A percentile compares a stretch with the other conserved stretches of the same genome.
Evolutionary conservation across 169 alveolate species (phyloP).

Genomic region (Plasmodium knowlesi): DNA sequence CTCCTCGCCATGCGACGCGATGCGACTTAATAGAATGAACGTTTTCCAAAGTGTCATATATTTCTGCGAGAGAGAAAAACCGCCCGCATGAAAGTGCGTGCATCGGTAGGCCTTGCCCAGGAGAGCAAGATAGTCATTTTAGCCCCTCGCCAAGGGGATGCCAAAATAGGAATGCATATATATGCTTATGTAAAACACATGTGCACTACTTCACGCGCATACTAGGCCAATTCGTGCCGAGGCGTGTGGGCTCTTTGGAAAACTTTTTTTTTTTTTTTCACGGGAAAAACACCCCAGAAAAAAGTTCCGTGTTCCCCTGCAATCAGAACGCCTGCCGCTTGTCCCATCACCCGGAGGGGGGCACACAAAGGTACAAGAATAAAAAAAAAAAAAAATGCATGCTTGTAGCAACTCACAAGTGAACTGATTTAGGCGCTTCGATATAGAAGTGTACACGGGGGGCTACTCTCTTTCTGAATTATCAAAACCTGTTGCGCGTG

Average conservation of each 20-base stretch:
- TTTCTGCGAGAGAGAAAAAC: background rate
- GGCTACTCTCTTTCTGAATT: background rate
- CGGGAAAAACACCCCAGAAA: background rate
- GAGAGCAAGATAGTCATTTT: background rate
- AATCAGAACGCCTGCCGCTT: background rate
- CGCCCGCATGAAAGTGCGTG: background rate
- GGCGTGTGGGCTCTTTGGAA: background rate
- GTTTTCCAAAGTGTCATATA: background rate
- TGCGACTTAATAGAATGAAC: background rate
- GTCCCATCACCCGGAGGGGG: background rate
- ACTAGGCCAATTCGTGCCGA: background rate
- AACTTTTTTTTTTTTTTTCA: background rate
- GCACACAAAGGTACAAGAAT: background rate
- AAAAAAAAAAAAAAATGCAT: background rate
- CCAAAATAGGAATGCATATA: background rate
- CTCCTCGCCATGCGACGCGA: background rate
- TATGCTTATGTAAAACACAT: background rate
- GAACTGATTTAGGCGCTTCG: background rate
- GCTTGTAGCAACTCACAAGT: background rate
- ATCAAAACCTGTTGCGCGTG: background rate
- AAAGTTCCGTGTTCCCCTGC: background rate
- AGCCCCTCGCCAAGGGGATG: background rate
- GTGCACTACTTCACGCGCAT: background rate
- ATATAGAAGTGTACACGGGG: background rate
- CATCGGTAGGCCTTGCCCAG: background rate